Conservation (phyloP, 2,329 filamentous ascomycete species). For the Exserohilum rostratum region DNA sequence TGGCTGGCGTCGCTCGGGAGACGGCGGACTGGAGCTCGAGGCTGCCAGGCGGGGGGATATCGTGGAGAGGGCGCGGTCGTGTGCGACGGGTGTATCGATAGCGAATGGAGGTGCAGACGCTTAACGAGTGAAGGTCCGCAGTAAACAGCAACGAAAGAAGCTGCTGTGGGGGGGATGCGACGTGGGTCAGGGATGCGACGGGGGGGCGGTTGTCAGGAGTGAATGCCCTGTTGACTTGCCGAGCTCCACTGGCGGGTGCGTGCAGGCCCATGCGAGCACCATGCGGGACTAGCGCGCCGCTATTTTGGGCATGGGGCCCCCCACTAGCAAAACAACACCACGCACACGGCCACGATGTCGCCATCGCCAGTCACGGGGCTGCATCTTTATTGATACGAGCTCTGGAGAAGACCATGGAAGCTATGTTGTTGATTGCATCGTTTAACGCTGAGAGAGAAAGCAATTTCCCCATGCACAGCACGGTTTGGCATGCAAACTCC, state of each 20-base stretch:
- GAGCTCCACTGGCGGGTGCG: constrained; percentile 16
- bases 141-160: constrained; percentile 26
- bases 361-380: background rate
- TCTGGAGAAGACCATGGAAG: too few relatives aligned
- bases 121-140: constrained; percentile 31
- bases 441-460: too few relatives aligned
- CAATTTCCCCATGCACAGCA: too few relatives aligned
- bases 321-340: constrained; percentile 4
- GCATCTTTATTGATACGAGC: too few relatives aligned
- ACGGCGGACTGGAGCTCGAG: constrained; percentile 18
- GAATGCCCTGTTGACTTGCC: constrained; percentile 26
- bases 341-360: background rate
- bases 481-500: too few relatives aligned
- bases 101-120: constrained; percentile 19
- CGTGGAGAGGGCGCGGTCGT: constrained; percentile 8
- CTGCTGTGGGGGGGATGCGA: constrained; percentile 25
- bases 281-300: constrained; percentile 2
- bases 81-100: constrained; percentile 4
- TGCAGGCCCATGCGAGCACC: background rate
- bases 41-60: constrained; percentile 12
- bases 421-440: too few relatives aligned
- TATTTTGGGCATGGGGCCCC: constrained; percentile 3
- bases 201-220: constrained; percentile 42
- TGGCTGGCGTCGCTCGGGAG: constrained; percentile 8
- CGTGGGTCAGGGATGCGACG: constrained; percentile 24